Conservation (phyloP, 2,329 filamentous ascomycete species). For the Zymoseptoria crescenta region DNA sequence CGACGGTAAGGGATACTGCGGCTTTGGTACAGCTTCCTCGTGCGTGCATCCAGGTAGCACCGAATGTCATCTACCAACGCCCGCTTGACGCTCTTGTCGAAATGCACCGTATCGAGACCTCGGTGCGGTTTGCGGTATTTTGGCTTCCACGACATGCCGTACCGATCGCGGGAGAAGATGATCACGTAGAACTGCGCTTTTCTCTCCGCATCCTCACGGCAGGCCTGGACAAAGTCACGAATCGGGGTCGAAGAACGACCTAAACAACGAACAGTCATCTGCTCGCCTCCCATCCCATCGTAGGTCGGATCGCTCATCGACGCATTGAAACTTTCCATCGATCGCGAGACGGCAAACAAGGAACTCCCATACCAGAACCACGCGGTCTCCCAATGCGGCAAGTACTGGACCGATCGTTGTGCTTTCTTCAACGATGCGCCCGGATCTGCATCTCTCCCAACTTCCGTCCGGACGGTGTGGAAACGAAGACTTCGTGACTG, state of each 20-base stretch:
- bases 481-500: constrained; percentile 16
- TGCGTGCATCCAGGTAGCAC: constrained; percentile 63
- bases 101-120: constrained; percentile 63
- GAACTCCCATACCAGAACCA: constrained; percentile 17
- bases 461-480: constrained; percentile 18
- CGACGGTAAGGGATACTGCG: constrained; percentile 76
- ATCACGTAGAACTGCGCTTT: constrained; percentile 34
- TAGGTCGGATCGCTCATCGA: constrained; percentile 16
- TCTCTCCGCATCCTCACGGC: constrained; percentile 33
- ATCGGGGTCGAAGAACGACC: constrained; percentile 40
- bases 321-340: constrained; percentile 15
- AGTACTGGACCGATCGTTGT: constrained; percentile 15
- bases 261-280: constrained; percentile 34
- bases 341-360: constrained; percentile 14
- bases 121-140: constrained; percentile 48
- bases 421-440: constrained; percentile 18
- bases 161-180: constrained; percentile 33
- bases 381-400: constrained; percentile 17
- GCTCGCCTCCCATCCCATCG: constrained; percentile 20
- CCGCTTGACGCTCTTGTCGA: constrained; percentile 58
- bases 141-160: constrained; percentile 28
- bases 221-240: constrained; percentile 35
- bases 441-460: constrained; percentile 14
- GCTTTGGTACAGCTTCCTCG: constrained; percentile 68
- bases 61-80: constrained; percentile 61